Base-by-base conservation (phyloP, 192 early-diverging fungal genomes). In the Backusella tarrabulga region DNA sequence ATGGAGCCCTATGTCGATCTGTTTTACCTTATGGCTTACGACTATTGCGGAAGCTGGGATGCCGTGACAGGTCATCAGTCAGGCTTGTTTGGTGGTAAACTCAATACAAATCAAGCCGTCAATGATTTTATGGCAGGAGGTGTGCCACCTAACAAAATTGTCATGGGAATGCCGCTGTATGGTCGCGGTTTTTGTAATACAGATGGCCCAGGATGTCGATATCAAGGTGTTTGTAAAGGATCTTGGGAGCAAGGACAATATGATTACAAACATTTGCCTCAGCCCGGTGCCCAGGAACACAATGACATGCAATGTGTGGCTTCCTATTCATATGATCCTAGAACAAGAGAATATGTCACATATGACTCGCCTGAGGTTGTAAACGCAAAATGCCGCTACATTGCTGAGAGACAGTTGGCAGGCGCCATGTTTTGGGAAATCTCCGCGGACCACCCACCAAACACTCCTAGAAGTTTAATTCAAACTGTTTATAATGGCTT, bases 1-100 rank as follows among this genome's bases (percentile, higher is more conserved):
- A 92, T 93, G 85, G 85, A 87, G 7, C 84, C 86, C 26, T 89
- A 89, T 42, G 86, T 93, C 36, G 92, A 96, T 81, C 76, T 85
- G 21, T 93, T 98, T 86, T 94, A 97, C 78, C 79, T 98, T 54
- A 99, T 99, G 98, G 89, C 95, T 3, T 98, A 98, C 81, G 94
- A 95, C 80, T 89, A 90, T 63, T 80, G 86, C 1, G 91, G 92
- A 2, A 79, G 87, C 34, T 92, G 94, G 92, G 91, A 91, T 34
- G 12, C 32, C 14, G 73, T 75, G 21, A 84, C 94, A 3, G 94
- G 91, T 26, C 98, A 99, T 83, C 98, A 99, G 73, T 88, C 96
- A 70, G 95, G 96, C 78, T 83, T 99, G 72, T 89, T 90, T 21
- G 84, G 90, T 6, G 88, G 88, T 41, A 83, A 90, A 12, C 79